Base-by-base conservation (phyloP, 1,284 basidiomycete genomes). In the Flammula alnicola region DNA sequence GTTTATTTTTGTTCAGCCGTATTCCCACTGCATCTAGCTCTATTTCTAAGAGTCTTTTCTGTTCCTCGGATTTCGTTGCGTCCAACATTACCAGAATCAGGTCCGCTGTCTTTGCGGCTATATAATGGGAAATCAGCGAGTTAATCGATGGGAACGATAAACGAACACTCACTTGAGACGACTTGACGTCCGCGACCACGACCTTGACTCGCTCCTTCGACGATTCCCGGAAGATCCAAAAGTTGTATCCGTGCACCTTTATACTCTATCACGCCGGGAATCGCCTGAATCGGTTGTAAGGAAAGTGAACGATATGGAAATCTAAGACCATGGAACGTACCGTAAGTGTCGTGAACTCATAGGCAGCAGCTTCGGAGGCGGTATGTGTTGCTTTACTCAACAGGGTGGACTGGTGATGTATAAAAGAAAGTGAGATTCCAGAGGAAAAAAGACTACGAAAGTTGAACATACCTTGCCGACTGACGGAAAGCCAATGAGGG, bases 21-120 rank as follows among this genome's bases (percentile, higher is more conserved):
- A 99, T 98, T 6, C 97, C 96, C 30, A 99, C 95, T 1, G 95
- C 93, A 63, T 98, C 96, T 25, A 99, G 75, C 68, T 99, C 96
- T 45, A 92, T 80, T 68, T 98, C 96, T 19, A 98, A 76, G 54
- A 95, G 74, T 32, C 81, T 78, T 53, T 90, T 85, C 65, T 99
- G 97, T 67, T 98, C 93, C 38, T 93, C 88, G 3, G 93, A 93
- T 69, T 99, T 99, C 5, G 95, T 98, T 3, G 95, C 95, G 64
- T 98, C 96, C 44, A 96, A 80, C 91, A 98, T 95, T 59, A 98
- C 82, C 44, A 97, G 74, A 58, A 98, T 95, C 35, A 98, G 77
- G 70, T 99, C 96, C 1, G 96, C 95, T 1, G 96, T 99, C 74
- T 98, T 97, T 17, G 92, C 94, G 19, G 93, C 87, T 78, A 40